Evolutionary conservation across 306 rosid species (phyloP), one percentile per base, ranked within the genome.

Genomic region (Lathyrus tuberosus): DNA sequence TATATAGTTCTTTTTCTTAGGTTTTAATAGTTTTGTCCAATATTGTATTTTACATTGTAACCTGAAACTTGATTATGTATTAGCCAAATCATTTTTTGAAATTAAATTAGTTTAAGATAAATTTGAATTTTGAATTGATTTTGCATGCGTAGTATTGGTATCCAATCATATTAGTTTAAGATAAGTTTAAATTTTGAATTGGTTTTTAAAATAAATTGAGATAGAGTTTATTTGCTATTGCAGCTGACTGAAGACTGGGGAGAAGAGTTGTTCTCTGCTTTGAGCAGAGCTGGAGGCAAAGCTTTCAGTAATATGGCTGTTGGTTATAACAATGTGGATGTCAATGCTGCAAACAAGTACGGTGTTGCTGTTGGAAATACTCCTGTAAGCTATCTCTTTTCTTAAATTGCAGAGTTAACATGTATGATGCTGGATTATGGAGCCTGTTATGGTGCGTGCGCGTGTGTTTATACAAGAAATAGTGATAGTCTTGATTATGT

Each of bases 161-260:
- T 30, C 33, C 33, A 28, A 28, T 28, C 30, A 28, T 1, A 28
- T 28, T 28, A 28, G 30, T 28, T 28, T 28, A 28, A 28, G 30
- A 28, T 28, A 28, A 28, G 30, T 28, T 28, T 28, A 28, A 28
- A 28, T 30, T 30, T 30, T 30, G 5, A 30, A 30, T 30, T 5
- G 33, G 1, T 30, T 30, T 30, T 30, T 30, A 30, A 30, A 30
- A 30, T 4, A 30, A 30, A 30, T 30, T 30, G 0, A 30, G 40
- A 35, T 0, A 30, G 10, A 7, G 14, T 22, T 53, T 22, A 62
- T 75, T 26, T 64, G 4, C 31, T 74, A 22, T 67, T 81, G 69
- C 83, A 95, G 99, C 69, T 95, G 89, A 95, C 99, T 6, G 99
- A 95, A 76, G 99, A 95, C 33, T 95, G 99, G 99, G 99, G 97